phyloP scores from a whole-genome alignment of 768 basidiomycete genomes.

The Russula ochroleuca region DNA sequence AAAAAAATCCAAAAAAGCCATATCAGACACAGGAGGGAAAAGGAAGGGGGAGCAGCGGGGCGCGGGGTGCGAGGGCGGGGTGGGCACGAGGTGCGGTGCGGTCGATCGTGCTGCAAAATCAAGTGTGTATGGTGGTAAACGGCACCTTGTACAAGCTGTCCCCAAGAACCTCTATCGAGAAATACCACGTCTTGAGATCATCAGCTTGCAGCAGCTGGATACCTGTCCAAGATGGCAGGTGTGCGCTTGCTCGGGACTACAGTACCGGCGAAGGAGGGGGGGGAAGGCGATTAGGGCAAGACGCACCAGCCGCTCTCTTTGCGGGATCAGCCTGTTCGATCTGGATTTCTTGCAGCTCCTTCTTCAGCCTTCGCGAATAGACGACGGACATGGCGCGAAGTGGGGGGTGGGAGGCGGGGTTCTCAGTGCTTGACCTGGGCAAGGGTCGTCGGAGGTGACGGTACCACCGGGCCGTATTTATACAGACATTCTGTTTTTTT shows the following conservation, averaged over 20 bases:
- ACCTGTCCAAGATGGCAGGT: slow-evolving; percentile 41
- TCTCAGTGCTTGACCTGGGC: not conserved
- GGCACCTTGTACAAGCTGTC: slow-evolving; percentile 71
- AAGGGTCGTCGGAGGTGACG: slow-evolving; percentile 7
- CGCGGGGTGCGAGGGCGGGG: not conserved
- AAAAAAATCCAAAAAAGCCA: not conserved
- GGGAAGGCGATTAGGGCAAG: not conserved
- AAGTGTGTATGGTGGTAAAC: not conserved
- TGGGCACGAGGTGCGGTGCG: not conserved
- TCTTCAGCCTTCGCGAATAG: slow-evolving; percentile 26
- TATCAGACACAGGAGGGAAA: not conserved
- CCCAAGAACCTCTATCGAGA: slow-evolving; percentile 80
- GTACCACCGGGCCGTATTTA: not conserved
- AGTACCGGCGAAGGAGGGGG: too few species aligned
- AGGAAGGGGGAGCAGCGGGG: not conserved
- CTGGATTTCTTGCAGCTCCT: slow-evolving; percentile 29
- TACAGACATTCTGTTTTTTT: too few species aligned
- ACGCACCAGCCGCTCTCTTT: slow-evolving; percentile 23
- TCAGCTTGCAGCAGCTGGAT: slow-evolving; percentile 71
- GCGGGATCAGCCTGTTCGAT: slow-evolving; percentile 25
- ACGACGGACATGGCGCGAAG: slow-evolving; percentile 22
- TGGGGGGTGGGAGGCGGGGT: slow-evolving; percentile 7
- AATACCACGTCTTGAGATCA: slow-evolving; percentile 72
- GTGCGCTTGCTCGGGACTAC: not conserved
- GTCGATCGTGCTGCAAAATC: slow-evolving; percentile 3